Conservation (phyloP, 148 eudicot species). For the Rhododendron mucronatum region DNA sequence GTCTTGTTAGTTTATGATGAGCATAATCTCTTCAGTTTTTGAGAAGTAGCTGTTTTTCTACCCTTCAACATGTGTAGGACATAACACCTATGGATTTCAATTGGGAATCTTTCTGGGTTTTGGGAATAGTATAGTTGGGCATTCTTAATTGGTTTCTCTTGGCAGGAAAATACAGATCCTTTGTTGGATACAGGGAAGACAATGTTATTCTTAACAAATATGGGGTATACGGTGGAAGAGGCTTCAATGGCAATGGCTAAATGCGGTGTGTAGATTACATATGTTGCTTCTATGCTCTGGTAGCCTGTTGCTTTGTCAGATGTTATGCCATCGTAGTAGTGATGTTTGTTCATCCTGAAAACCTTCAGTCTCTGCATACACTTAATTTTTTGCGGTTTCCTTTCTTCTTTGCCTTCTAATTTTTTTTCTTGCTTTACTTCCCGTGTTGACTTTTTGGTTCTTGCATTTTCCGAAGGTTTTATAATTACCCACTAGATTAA, state of each 20-base stretch:
- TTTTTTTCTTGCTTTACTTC: background rate
- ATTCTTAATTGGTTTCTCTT: slow-evolving; percentile 10
- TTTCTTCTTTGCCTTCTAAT: background rate
- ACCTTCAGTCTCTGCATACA: background rate
- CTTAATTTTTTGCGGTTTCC: background rate
- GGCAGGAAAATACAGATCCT: slow-evolving; percentile 29
- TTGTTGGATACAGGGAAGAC: slow-evolving; percentile 33
- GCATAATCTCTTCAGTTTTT: background rate
- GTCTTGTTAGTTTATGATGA: background rate
- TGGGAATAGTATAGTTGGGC: background rate
- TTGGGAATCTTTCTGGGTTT: background rate
- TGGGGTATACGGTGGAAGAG: slow-evolving; percentile 67
- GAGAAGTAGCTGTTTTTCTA: background rate
- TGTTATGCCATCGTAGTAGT: background rate
- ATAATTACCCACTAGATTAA: background rate
- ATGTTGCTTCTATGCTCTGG: background rate
- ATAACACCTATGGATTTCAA: background rate
- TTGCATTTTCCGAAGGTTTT: background rate
- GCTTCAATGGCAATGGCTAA: slow-evolving; percentile 56
- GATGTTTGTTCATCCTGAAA: background rate
- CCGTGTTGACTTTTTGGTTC: background rate
- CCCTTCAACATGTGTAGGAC: background rate
- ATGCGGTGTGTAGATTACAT: slow-evolving; percentile 52
- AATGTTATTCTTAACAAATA: slow-evolving; percentile 40
- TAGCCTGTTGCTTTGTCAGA: background rate